Evolutionary conservation across 2,329 filamentous ascomycete species (phyloP), one percentile per base, ranked within the genome.

Genomic region (Colletotrichum horii): DNA sequence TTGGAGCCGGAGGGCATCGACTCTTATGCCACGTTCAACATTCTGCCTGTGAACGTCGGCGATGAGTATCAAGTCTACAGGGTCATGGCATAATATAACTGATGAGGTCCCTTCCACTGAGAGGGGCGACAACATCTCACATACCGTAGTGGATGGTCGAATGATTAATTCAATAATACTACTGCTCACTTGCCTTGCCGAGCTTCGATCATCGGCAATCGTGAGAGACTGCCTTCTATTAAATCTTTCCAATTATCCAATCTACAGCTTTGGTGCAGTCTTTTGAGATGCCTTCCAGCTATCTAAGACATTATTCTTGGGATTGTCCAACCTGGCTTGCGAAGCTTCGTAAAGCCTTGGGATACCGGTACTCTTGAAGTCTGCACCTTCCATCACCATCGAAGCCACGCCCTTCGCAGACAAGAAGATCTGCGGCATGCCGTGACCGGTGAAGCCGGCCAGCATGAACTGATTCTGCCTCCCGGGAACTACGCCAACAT

Each of bases 391-490:
- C 6, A 79, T 34, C 0, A 88, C 76, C 86, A 89, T 88, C 28
- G 80, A 75, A 3, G 83, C 85, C 11, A 89, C 58, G 0, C 83
- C 86, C 75, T 85, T 84, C 8, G 83, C 83, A 7, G 83, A 79
- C 0, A 87, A 80, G 24, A 86, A 85, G 22, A 88, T 84, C 28
- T 87, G 78, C 0, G 87, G 84, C 88, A 90, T 90, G 1, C 89
- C 89, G 71, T 89, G 88, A 0, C 89, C 89, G 34, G 85, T 86
- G 75, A 89, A 90, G 1, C 88, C 89, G 0, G 85, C 87, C 26
- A 87, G 79, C n/a, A 90, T 81, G 62, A 84, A 87, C 76, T 87
- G 84, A 8, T 82, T 83, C 3, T 81, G 71, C 62, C 82, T 83
- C 0, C 80, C 83, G 0, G 88, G 88, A 0, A 90, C 81, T 0